Base-by-base conservation (phyloP, 2,329 filamentous ascomycete species). In the Aureobasidium melanogenum region DNA sequence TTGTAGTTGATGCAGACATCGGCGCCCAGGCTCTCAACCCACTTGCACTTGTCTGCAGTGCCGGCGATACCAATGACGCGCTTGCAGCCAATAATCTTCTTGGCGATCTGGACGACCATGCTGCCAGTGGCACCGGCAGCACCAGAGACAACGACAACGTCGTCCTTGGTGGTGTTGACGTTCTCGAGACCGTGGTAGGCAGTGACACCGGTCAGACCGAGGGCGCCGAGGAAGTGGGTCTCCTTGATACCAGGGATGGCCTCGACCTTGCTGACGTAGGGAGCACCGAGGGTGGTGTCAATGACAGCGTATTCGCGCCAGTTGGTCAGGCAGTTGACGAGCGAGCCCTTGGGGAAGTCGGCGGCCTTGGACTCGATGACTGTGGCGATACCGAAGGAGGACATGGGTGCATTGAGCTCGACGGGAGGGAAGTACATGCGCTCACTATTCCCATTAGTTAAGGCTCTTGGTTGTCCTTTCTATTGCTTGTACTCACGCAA, bases 1-100 rank as follows among this genome's bases (percentile, higher is more conserved):
- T 82, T 81, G 70, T 84, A 84, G 72, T 84, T 81, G 61, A 84
- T 65, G 66, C 80, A 82, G 7, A 76, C 69, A 67, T 84, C 80
- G 7, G 79, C 80, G 7, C 81, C 81, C 1, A 83, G 72, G 48
- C 69, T 70, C 62, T 79, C 75, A 1, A 82, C 77, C 75, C 77
- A 80, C 22, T 69, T 67, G 69, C 81, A 83, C 70, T 83, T 83
- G 50, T 76, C 76, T 50, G 79, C 77, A 0, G 75, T 74, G 3
- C 81, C 80, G 0, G 80, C 78, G 59, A 83, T 81, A 12, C 80
- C 81, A 56, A 82, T 74, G 14, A 83, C 63, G 71, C 73, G 68
- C 75, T 78, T 70, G 54, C 64, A 65, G 50, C 64, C 73, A 15
- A 80, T 63, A 22, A 80, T 64, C 62, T 79, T 72, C 68, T 79